phyloP scores from a whole-genome alignment of 805 yeast genomes.

The Kazachstania psychrophila region DNA sequence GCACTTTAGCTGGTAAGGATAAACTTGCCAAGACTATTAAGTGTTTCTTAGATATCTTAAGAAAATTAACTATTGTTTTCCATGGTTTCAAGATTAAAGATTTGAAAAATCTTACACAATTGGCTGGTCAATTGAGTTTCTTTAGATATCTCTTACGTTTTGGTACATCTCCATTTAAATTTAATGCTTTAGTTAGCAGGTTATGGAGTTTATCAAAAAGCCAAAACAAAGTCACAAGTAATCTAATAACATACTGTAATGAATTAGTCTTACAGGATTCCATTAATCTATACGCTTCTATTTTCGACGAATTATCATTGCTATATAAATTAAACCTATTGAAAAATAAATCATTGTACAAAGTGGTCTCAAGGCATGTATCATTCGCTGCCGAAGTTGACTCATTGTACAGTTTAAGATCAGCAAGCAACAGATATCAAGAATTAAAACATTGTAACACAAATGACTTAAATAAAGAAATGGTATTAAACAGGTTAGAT shows the following conservation, averaged over 20 bases:
- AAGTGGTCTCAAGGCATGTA: slow-evolving; percentile 47
- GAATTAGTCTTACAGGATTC: slow-evolving; percentile 39
- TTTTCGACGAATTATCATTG: slow-evolving; percentile 54
- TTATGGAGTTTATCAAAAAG: slow-evolving; percentile 10
- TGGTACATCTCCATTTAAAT: slow-evolving; percentile 58
- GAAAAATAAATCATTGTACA: slow-evolving; percentile 18
- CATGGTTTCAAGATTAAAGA: neutral
- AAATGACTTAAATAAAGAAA: neutral
- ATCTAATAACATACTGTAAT: slow-evolving; percentile 31
- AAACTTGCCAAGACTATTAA: slow-evolving; percentile 57
- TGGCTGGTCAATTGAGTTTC: slow-evolving; percentile 30
- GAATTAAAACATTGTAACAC: neutral
- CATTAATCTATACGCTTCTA: slow-evolving; percentile 50
- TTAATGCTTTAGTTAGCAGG: slow-evolving; percentile 33
- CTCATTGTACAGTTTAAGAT: slow-evolving; percentile 31
- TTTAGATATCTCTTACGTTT: slow-evolving; percentile 64
- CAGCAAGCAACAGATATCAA: neutral
- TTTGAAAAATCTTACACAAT: neutral
- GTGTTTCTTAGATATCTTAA: slow-evolving; percentile 46
- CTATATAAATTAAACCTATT: slow-evolving; percentile 39
- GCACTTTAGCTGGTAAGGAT: slow-evolving; percentile 59
- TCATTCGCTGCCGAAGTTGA: slow-evolving; percentile 62
- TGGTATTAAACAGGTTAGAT: neutral
- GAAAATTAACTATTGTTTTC: slow-evolving; percentile 9
- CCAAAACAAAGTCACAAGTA: slow-evolving; percentile 9